Conservation (phyloP, 1,284 basidiomycete species). For the Rhizoctonia solani region DNA sequence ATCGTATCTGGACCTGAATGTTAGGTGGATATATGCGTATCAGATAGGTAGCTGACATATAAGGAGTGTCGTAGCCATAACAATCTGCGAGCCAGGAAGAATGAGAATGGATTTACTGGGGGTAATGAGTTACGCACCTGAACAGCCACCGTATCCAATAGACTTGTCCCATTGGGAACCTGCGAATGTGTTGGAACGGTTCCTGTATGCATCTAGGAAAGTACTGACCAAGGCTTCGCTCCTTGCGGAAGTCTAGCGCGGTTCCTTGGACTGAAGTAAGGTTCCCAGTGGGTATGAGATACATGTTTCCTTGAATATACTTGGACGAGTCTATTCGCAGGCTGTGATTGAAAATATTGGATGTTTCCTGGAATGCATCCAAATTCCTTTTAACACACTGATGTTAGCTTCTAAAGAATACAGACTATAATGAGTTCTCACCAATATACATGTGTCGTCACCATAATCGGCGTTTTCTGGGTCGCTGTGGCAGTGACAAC, state of each 20-base stretch:
- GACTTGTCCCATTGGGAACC: constrained; percentile 34
- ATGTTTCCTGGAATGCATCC: constrained; percentile 57
- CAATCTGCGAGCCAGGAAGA: constrained; percentile 45
- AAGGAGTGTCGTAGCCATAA: constrained; percentile 56
- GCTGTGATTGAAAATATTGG: constrained; percentile 52
- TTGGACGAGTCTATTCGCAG: constrained; percentile 49
- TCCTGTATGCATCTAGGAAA: background rate
- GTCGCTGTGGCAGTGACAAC: constrained; percentile 54
- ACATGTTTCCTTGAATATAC: constrained; percentile 52
- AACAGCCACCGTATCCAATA: constrained; percentile 28
- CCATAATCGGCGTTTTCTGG: constrained; percentile 61
- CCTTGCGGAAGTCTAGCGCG: constrained; percentile 53
- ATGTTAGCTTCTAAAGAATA: constrained; percentile 46
- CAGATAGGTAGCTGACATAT: constrained; percentile 41
- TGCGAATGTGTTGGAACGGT: background rate
- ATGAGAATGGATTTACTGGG: background rate
- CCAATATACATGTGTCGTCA: constrained; percentile 47
- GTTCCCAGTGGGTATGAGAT: constrained; percentile 51
- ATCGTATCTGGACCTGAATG: constrained; percentile 40
- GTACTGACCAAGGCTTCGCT: constrained; percentile 50
- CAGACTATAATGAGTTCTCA: constrained; percentile 47
- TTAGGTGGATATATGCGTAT: background rate
- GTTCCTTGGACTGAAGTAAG: constrained; percentile 49
- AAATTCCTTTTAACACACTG: constrained; percentile 54
- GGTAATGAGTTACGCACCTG: background rate